Evolutionary conservation across 441 rosid genomes (phyloP), one percentile per base, ranked within the genome.

Genomic region (Aquilaria agallochum): DNA sequence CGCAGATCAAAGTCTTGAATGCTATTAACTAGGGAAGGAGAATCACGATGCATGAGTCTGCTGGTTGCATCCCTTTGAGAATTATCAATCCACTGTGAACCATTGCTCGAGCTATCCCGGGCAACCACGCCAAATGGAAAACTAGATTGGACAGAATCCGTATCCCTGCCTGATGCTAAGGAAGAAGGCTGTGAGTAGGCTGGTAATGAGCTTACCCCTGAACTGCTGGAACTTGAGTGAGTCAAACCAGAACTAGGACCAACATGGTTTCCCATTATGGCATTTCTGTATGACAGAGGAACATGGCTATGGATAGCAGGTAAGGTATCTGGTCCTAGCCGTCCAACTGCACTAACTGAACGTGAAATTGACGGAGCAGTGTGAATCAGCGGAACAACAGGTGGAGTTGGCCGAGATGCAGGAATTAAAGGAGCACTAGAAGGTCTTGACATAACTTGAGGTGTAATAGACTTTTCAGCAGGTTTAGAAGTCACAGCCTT

Each of bases 341-440:
- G 85, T 31, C 97, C 96, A 59, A 89, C 80, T 71, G 97, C 94
- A 83, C 96, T 92, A 45, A 81, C 83, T 27, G 97, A 89, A 34
- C 95, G 92, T 34, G 94, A 73, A 60, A 92, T 90, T 32, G 66
- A 66, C 30, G 95, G 84, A 11, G 84, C 46, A n/a, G 92, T 62
- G 63, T 83, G 96, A 74, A 78, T 84, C 74, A 78, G 34, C 56
- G 96, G 82, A 56, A 80, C 78, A 60, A 73, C 73, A 51, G 82
- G 80, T 68, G 88, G 74, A 48, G 81, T 40, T n/a, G 89, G 75
- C 56, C 83, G 78, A 54, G 70, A 75, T 63, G 71, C 88, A 58
- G 92, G 96, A 57, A 76, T 73, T 53, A 95, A 62, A 34, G 99
- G 97, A 71, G 97, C 93, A 79, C 96, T 92, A 48, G 88, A 86